Percentiles rank a stretch among this genome's conserved stretches.
These are phyloP conservation scores for Fomitiporia mediterranea DNA, from an alignment of 1,284 basidiomycete species.

Conservation along the genomic window DNA sequence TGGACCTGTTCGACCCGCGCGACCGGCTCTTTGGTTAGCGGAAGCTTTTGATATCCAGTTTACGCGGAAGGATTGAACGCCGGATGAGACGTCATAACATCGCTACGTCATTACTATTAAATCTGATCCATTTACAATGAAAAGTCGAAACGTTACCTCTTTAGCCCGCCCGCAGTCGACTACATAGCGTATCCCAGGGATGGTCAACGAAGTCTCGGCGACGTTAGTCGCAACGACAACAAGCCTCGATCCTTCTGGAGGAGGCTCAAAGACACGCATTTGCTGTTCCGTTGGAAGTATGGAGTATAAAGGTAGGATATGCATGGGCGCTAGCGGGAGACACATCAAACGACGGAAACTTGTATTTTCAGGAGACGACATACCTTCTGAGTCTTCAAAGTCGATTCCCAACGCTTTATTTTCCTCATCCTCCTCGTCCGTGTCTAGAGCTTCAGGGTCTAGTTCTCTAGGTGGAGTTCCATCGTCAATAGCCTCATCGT, in stretches of 20 bases:
- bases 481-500: slow-evolving; percentile 50
- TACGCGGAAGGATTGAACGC: slow-evolving; percentile 70
- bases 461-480: slow-evolving; percentile 47
- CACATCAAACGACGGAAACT: neutral
- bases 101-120: too few relatives aligned
- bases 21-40: slow-evolving; percentile 67
- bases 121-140: too few relatives aligned
- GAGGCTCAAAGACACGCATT: slow-evolving; percentile 66
- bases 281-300: slow-evolving; percentile 69
- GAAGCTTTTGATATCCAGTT: slow-evolving; percentile 77
- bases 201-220: slow-evolving; percentile 76
- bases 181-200: slow-evolving; percentile 74
- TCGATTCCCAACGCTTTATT: slow-evolving; percentile 49
- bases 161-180: slow-evolving; percentile 76
- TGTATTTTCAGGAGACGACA: slow-evolving; percentile 23
- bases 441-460: slow-evolving; percentile 41
- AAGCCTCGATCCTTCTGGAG: slow-evolving; percentile 58
- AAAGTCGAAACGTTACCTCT: slow-evolving; percentile 53
- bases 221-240: slow-evolving; percentile 78
- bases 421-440: slow-evolving; percentile 44
- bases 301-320: slow-evolving; percentile 73
- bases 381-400: slow-evolving; percentile 58
- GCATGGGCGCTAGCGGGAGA: slow-evolving; percentile 49
- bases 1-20: slow-evolving; percentile 74
- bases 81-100: slow-evolving; percentile 53